These are phyloP conservation scores for Thermomucor indicae-seudaticae DNA, from an alignment of 371 early-diverging fungal genomes.

Conservation along the genomic window DNA sequence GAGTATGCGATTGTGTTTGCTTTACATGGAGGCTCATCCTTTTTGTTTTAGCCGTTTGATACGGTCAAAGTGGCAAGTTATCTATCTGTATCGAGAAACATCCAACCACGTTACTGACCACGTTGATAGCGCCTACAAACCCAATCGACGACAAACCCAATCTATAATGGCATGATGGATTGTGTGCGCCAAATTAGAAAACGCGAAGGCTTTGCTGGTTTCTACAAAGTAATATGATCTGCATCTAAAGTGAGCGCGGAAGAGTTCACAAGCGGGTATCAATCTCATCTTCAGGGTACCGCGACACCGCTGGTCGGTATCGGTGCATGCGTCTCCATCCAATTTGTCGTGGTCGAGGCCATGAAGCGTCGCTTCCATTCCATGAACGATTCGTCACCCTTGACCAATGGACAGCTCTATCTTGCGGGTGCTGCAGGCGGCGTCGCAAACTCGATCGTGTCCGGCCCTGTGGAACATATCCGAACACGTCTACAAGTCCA, in stretches of 20 bases:
- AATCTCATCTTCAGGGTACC: conserved; percentile 48
- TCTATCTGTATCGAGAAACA: not conserved
- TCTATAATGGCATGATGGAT: conserved; percentile 71
- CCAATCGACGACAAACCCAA: conserved; percentile 61
- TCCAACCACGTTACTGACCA: not conserved
- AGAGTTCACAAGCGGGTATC: too few species aligned
- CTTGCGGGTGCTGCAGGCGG: conserved; percentile 80
- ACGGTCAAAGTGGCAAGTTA: conserved; percentile 77
- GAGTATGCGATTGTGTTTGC: not conserved
- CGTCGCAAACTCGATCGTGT: conserved; percentile 77
- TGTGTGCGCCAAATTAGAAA: conserved; percentile 68
- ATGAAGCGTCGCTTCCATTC: conserved; percentile 67
- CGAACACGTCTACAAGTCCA: conserved; percentile 79
- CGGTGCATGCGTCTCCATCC: conserved; percentile 80
- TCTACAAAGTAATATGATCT: conserved; percentile 63
- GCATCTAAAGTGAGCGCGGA: too few species aligned
- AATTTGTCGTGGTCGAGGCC: conserved; percentile 69
- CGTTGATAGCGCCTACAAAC: conserved; percentile 76
- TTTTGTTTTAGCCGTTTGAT: conserved; percentile 64
- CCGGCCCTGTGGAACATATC: conserved; percentile 83
- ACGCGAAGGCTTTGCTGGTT: conserved; percentile 70
- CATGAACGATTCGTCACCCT: conserved; percentile 35
- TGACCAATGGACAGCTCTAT: conserved; percentile 68
- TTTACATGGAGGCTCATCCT: not conserved
- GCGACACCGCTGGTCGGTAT: conserved; percentile 76